Base-by-base conservation (phyloP, 1,284 basidiomycete genomes). In the Fistulinella cinereoalba region DNA sequence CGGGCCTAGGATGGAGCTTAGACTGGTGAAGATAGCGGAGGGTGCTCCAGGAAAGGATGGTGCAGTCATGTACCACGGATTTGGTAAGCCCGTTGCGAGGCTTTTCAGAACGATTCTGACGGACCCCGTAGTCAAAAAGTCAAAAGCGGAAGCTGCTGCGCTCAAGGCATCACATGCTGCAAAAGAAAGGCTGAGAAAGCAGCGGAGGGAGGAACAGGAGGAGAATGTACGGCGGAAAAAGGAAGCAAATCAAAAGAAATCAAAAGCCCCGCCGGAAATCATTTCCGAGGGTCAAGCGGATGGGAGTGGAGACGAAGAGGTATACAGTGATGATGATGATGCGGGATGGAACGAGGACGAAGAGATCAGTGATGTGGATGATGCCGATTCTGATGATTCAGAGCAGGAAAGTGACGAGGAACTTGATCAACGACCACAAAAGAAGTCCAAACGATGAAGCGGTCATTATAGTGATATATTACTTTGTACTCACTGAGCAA, bases 1-100 rank as follows among this genome's bases (percentile, higher is more conserved):
- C 42, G 97, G 97, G 0, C 97, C 97, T 23, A 76, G 97, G 57
- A 86, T 99, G 82, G 97, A 99, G 69, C 71, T 98, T 55, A 80
- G 81, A 56, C 74, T 99, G 53, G 82, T 98, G 62, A 99, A 99
- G 75, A 92, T 99, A 52, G 83, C 86, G 16, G 95, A 97, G 67
- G 94, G 95, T n/a, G 73, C 92, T 8, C 91, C 92, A 4, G 92
- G 92, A 9, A 88, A 81, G 63, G 90, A 94, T 64, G 89, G 92
- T 3, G 79, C 80, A 55, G 92, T 97, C 1, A 85, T 97, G 37
- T 95, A 88, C 71, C 95, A 97, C 66, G 86, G 91, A 68, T 88
- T 94, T 57, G 86, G 92, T 91, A 55, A 56, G 85, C 73, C 11
- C 10, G 36, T 37, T 16, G 39, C 39, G 28, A 34, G 42, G 44